Evolutionary conservation across 805 yeast species (phyloP), one percentile per base, ranked within the genome.

Genomic region (Pichia exigua): DNA sequence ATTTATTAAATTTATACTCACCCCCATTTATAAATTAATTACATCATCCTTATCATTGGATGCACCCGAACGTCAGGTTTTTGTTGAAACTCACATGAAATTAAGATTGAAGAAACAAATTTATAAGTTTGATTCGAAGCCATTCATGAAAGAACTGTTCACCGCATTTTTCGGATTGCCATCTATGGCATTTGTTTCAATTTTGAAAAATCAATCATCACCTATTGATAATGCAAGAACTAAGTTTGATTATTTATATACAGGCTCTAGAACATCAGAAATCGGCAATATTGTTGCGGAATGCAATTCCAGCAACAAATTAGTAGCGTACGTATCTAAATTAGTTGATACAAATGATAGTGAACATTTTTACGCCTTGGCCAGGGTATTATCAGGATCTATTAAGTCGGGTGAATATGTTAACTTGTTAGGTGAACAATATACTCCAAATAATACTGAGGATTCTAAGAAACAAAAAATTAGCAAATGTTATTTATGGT

Each of bases 11-110:
- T 85, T 89, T 58, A 74, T 94, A 9, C 67, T 90, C 10, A 81
- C 79, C 26, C 99, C 98, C 2, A 60, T 92, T 13, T 92, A 90
- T 69, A 91, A 92, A 63, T 63, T 91, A 10, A 68, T 83, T 39
- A 73, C 88, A 0, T 74, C 78, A 47, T 73, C 86, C 0, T 61
- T 92, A 12, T 73, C 88, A 0, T 72, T 76, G 38, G 76, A 77
- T 18, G 67, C 77, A 2, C 64, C 67, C 5, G 68, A 69, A 0
- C 62, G 88, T 18, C 62, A 74, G 11, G 51, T 53, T 3, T 63
- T 77, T 22, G 64, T 88, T n/a, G 69, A 73, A 60, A 59, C 70
- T 1, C 68, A 79, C 30, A 81, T 83, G 50, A 73, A 75, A 4
- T 66, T 79, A 22, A 56, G 65, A 2, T 43, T 59, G 3, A 63